Evolutionary conservation across 164 flowering plant species (phyloP).

Genomic region (Berberis thunbergii): DNA sequence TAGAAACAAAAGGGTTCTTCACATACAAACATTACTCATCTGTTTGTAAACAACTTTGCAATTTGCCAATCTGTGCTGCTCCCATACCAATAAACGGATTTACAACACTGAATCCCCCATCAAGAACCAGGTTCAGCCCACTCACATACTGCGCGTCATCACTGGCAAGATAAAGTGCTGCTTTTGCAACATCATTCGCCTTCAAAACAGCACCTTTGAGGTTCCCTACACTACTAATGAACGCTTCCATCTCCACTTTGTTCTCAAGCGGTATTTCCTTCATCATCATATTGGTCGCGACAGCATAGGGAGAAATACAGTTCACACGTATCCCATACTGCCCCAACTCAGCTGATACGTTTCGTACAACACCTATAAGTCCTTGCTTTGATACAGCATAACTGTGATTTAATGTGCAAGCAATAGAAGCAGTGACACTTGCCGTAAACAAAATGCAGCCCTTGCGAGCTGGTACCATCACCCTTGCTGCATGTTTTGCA

Average conservation of each 20-base stretch:
- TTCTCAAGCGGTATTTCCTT: neutral
- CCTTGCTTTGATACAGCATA: neutral
- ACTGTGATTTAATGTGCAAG: neutral
- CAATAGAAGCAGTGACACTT: neutral
- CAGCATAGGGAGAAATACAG: neutral
- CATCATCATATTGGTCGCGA: neutral
- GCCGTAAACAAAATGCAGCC: neutral
- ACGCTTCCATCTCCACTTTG: neutral
- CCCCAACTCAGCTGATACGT: neutral
- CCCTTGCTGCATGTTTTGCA: neutral
- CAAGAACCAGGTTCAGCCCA: neutral
- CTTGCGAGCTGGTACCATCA: neutral
- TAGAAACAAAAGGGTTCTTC: too few relatives aligned
- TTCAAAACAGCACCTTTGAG: neutral
- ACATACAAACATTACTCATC: too few relatives aligned
- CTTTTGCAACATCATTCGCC: neutral
- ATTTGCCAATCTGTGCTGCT: neutral
- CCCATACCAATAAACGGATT: neutral
- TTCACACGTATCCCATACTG: conserved; percentile 1
- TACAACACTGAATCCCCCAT: neutral
- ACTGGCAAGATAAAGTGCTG: neutral
- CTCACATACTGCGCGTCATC: neutral
- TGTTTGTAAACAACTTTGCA: too few relatives aligned
- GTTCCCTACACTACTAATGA: neutral
- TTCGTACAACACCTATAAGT: neutral